Percentiles rank a stretch among this genome's conserved stretches.
Conservation (phyloP, 2,329 filamentous ascomycete species). For the Trichoderma gracile region DNA sequence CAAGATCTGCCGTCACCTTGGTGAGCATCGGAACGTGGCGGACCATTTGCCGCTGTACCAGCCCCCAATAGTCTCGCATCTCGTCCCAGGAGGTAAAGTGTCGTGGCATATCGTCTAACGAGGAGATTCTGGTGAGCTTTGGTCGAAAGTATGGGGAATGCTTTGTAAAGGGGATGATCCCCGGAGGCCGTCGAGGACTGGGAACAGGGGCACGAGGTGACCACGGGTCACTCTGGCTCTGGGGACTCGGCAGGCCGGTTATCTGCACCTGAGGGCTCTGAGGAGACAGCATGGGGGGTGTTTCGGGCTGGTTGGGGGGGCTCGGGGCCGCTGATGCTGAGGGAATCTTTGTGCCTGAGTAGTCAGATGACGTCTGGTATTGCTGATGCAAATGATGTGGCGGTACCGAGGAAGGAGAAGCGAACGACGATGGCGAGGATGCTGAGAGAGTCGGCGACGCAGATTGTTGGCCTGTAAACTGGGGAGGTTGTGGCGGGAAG, state of each 20-base stretch:
- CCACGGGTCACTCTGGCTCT: conserved; percentile 32
- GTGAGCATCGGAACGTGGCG: conserved; percentile 41
- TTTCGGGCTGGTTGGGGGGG: conserved; percentile 35
- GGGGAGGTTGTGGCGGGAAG: conserved; percentile 31
- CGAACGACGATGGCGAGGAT: not conserved
- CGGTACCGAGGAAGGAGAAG: not conserved
- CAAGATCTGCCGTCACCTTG: conserved; percentile 36
- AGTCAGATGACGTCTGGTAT: not conserved
- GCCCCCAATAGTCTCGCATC: conserved; percentile 42
- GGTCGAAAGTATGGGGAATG: conserved; percentile 43
- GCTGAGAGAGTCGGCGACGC: not conserved
- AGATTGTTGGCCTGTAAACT: not conserved
- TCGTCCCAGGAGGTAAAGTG: conserved; percentile 39
- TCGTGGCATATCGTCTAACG: conserved; percentile 38
- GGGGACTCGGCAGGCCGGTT: conserved; percentile 38
- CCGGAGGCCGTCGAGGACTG: conserved; percentile 32
- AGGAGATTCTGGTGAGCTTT: conserved; percentile 36
- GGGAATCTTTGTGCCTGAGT: not conserved
- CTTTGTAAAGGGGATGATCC: conserved; percentile 42
- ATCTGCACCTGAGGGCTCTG: conserved; percentile 25
- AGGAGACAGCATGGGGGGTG: conserved; percentile 30
- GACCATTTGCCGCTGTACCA: conserved; percentile 43
- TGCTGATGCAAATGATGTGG: not conserved
- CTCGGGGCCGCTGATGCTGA: conserved; percentile 26
- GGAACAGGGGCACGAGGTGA: conserved; percentile 27